Base-by-base conservation (phyloP, 352 stramenopile species). In the Plasmopara halstedii region DNA sequence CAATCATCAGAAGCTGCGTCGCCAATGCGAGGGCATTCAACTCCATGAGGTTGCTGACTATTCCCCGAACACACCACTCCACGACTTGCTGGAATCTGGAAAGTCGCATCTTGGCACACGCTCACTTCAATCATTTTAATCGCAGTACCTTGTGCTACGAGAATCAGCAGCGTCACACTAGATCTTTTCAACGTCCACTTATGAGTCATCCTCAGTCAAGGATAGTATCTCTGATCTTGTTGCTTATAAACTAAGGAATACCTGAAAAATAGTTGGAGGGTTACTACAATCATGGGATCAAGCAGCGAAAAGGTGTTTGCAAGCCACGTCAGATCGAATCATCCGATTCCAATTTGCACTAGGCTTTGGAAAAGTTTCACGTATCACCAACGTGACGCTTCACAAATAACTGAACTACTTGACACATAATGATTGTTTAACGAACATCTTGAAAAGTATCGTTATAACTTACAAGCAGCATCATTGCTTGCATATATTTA, bases 41-140 rank as follows among this genome's bases (percentile, higher is more conserved):
- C 33, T 4, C 68, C 68, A 0, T 46, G 15, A 1, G 68, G 68
- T 18, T 40, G 17, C 0, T 32, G 21, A 3, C 62, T 64, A 21
- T 22, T 20, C 6, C 68, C 68, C 0, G 58, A 56, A 36, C 67
- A 78, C n/a, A 68, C 40, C 6, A 32, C 38, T 13, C 64, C 67
- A 29, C 60, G 60, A 19, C 33, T 52, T 14, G 42, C 42, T 6
- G 63, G 35, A 1, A 73, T 20, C 18, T 42, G 38, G 38, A 70
- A 78, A 11, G 67, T 78, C 13, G 67, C 67, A 36, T 78, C 67
- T 7, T 51, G 57, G 46, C 67, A 78, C 15, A 78, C 64, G 36
- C 55, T 65, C 15, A 69, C 59, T 18, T 38, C 40, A 1, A 27
- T 27, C 33, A 34, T 25, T 8, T 58, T 21, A 26, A 37, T 8